These are phyloP conservation scores for Nakazawaea wickerhamii DNA, from an alignment of 805 yeast species.

Conservation along the genomic window DNA sequence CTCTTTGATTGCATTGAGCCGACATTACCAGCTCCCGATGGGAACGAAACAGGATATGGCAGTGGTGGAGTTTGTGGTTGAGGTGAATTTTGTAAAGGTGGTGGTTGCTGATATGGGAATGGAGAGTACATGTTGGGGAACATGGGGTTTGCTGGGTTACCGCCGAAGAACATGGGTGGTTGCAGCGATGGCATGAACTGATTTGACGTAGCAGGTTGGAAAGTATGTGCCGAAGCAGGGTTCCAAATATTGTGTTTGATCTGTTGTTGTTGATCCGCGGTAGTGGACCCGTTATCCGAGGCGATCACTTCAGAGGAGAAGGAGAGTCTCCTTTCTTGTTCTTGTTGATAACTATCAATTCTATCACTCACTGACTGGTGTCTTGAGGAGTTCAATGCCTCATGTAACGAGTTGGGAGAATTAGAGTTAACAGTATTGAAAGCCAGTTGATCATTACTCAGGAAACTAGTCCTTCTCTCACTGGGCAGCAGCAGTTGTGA, in stretches of 20 bases:
- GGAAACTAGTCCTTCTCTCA: constrained; percentile 51
- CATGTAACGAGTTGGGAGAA: constrained; percentile 12
- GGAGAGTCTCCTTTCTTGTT: constrained; percentile 11
- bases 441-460: constrained; percentile 23
- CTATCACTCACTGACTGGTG: constrained; percentile 57
- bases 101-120: constrained; percentile 6
- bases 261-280: constrained; percentile 7
- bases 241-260: constrained; percentile 49
- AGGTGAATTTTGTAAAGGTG: not conserved
- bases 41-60: not conserved
- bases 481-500: constrained; percentile 22
- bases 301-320: constrained; percentile 10
- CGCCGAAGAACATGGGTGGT: constrained; percentile 13
- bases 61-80: not conserved
- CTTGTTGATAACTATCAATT: constrained; percentile 45
- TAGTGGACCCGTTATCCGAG: constrained; percentile 4
- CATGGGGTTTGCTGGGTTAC: constrained; percentile 7
- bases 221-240: constrained; percentile 58
- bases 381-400: constrained; percentile 34
- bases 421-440: constrained; percentile 16
- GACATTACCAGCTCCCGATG: not conserved
- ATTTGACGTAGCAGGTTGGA: constrained; percentile 43
- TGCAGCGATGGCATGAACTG: constrained; percentile 15
- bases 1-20: too few relatives aligned
- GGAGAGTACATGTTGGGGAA: constrained; percentile 14